Evolutionary conservation across 2,329 filamentous ascomycete species (phyloP).

Genomic region (Moelleriella libera): DNA sequence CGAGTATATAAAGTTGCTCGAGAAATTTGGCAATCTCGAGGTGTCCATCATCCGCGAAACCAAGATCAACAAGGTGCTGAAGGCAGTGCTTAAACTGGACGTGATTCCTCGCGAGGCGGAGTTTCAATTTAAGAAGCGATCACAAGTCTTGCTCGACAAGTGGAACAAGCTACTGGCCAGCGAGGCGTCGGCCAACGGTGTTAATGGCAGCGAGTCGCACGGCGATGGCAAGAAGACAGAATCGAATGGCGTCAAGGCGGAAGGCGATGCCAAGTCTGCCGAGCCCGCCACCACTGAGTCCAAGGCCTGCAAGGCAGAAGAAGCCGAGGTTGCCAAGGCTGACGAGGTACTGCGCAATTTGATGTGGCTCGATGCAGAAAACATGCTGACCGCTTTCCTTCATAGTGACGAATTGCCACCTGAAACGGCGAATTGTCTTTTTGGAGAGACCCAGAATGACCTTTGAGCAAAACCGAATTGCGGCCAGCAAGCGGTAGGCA

Average conservation of each 20-base stretch:
- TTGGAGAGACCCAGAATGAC: too few species aligned
- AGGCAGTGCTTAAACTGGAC: conserved; percentile 79
- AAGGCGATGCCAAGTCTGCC: conserved; percentile 6
- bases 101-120: conserved; percentile 80
- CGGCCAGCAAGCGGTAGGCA: too few species aligned
- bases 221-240: conserved; percentile 11
- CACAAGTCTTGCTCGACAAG: conserved; percentile 63
- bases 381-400: too few species aligned
- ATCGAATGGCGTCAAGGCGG: conserved; percentile 24
- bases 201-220: conserved; percentile 26
- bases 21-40: conserved; percentile 67
- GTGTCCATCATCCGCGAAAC: conserved; percentile 77
- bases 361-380: too few species aligned
- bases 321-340: conserved; percentile 6
- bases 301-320: conserved; percentile 11
- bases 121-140: conserved; percentile 77
- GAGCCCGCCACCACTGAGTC: conserved; percentile 2
- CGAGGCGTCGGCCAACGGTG: conserved; percentile 34
- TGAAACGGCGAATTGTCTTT: too few species aligned
- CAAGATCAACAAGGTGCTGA: conserved; percentile 98
- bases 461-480: too few species aligned
- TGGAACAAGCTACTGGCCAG: conserved; percentile 75
- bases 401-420: too few species aligned
- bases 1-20: conserved; percentile 66
- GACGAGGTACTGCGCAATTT: conserved; percentile 18